phyloP scores from a whole-genome alignment of 2,329 filamentous ascomycete genomes.

The Alternaria incomplexa region DNA sequence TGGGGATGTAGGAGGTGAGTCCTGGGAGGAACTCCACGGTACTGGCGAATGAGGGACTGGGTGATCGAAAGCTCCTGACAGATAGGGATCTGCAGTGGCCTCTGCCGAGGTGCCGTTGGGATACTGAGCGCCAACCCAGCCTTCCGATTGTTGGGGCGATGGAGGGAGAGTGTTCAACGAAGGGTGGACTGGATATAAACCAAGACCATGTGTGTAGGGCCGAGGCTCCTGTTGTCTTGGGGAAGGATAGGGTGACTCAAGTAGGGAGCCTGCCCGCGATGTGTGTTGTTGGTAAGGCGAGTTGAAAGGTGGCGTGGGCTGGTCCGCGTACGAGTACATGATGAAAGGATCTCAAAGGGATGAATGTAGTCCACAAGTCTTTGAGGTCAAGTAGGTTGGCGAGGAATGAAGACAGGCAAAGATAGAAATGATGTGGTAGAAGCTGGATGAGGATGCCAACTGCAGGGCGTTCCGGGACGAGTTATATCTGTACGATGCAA shows the following conservation, averaged over 20 bases:
- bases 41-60: constrained; percentile 40
- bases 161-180: constrained; percentile 36
- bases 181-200: constrained; percentile 42
- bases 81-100: constrained; percentile 40
- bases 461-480: constrained; percentile 34
- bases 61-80: constrained; percentile 43
- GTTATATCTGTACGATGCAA: constrained; percentile 39
- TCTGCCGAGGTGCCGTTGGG: constrained; percentile 35
- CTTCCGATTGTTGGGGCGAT: constrained; percentile 44
- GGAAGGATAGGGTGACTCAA: constrained; percentile 45
- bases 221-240: constrained; percentile 40
- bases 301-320: constrained; percentile 44
- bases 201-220: constrained; percentile 40
- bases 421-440: constrained; percentile 10
- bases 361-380: constrained; percentile 10
- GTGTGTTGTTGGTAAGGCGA: constrained; percentile 45
- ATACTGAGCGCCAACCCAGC: constrained; percentile 36
- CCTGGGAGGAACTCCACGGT: constrained; percentile 36
- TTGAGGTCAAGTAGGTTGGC: not conserved
- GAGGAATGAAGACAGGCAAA: constrained; percentile 9
- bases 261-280: constrained; percentile 29
- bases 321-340: constrained; percentile 35
- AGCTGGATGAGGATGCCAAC: constrained; percentile 21
- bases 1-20: constrained; percentile 43
- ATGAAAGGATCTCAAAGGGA: constrained; percentile 16